Conservation (phyloP, 1,284 basidiomycete species). For the Papiliotrema terrestris region DNA sequence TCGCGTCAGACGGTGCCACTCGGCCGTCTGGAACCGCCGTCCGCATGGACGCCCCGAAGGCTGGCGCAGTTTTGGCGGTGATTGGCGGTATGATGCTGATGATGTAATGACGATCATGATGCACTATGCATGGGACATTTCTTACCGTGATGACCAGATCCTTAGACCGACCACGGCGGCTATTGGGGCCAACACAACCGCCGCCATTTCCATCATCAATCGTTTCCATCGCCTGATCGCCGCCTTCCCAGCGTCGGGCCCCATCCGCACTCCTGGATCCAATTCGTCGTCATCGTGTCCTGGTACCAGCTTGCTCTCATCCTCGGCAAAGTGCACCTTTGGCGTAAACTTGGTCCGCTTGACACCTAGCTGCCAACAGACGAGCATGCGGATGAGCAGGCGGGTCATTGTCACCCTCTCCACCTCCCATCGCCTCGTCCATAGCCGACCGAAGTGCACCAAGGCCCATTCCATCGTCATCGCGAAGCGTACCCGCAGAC, state of each 20-base stretch:
- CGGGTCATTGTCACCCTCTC: constrained; percentile 17
- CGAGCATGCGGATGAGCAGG: constrained; percentile 19
- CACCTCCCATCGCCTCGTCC: constrained; percentile 17
- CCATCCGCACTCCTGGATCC: constrained; percentile 20
- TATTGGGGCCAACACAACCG: not conserved
- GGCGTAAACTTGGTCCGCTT: constrained; percentile 22
- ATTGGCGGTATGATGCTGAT: no score
- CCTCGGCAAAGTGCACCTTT: constrained; percentile 13
- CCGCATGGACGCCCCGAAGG: no score
- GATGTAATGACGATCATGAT: no score
- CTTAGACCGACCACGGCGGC: no score
- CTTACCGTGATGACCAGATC: no score
- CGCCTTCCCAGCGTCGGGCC: constrained; percentile 16
- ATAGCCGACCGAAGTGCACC: constrained; percentile 10
- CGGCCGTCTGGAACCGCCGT: no score
- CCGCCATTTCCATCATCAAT: constrained; percentile 19
- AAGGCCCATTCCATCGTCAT: constrained; percentile 7
- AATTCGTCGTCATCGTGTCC: constrained; percentile 19
- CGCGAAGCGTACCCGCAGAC: not conserved
- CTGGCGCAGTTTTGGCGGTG: no score
- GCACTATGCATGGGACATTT: no score
- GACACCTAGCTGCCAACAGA: constrained; percentile 22
- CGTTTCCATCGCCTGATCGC: constrained; percentile 20
- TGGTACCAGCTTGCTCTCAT: constrained; percentile 3
- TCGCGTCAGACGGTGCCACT: no score